Percentiles rank a stretch among this genome's conserved stretches.
These are phyloP conservation scores for Chaetomiaceae sp. DNA, from an alignment of 2,329 filamentous ascomycete species.

Conservation along the genomic window DNA sequence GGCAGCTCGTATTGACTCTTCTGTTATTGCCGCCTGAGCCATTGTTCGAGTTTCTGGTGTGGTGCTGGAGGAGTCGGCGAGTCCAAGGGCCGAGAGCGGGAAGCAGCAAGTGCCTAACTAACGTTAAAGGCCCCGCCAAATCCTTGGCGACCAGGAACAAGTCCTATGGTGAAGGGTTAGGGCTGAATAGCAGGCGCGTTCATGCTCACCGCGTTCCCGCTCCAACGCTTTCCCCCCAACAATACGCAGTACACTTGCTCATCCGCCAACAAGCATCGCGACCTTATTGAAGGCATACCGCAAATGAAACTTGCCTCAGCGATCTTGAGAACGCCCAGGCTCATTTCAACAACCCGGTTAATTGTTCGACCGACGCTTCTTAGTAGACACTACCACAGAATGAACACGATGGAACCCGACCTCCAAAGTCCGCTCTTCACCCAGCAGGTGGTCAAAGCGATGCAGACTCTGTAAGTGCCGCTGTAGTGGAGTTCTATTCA, in stretches of 20 bases:
- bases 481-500: background rate
- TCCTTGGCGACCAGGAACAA: slow-evolving; percentile 6
- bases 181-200: background rate
- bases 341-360: slow-evolving; percentile 2
- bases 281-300: too few species aligned
- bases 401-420: slow-evolving; percentile 25
- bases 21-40: slow-evolving; percentile 63
- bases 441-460: slow-evolving; percentile 66
- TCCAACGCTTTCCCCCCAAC: background rate
- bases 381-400: background rate
- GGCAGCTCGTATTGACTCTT: slow-evolving; percentile 63
- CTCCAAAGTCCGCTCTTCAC: slow-evolving; percentile 39
- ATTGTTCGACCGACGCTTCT: background rate
- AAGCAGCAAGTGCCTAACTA: too few species aligned
- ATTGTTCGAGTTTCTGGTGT: slow-evolving; percentile 32
- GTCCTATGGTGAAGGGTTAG: slow-evolving; percentile 14
- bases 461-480: slow-evolving; percentile 72
- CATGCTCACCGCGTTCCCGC: too few species aligned
- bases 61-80: background rate
- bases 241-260: background rate
- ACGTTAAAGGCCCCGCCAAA: background rate
- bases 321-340: slow-evolving; percentile 1
- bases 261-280: background rate
- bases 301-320: slow-evolving; percentile 10
- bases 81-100: background rate